Percentiles rank a stretch among this genome's conserved stretches.
These are phyloP conservation scores for Phytophthora macrochlamydospora DNA, from an alignment of 352 stramenopile genomes.

Conservation along the genomic window DNA sequence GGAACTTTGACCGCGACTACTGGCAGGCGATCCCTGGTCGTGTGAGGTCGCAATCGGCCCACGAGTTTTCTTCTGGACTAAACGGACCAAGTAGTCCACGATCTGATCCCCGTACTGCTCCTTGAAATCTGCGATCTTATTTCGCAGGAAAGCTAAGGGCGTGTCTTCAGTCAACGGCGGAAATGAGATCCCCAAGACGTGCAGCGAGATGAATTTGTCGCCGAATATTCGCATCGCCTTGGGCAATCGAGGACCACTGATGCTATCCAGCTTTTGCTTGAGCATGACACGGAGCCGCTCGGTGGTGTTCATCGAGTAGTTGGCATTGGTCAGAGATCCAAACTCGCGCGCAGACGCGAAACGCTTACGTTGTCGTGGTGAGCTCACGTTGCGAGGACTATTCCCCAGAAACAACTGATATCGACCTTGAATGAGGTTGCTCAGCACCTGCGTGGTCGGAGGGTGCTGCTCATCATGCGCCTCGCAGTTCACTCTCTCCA, in stretches of 20 bases:
- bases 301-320: constrained; percentile 39
- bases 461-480: constrained; percentile 33
- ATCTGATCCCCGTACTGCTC: constrained; percentile 54
- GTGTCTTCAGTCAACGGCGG: constrained; percentile 71
- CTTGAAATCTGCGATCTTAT: constrained; percentile 61
- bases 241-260: constrained; percentile 60
- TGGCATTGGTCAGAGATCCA: constrained; percentile 16
- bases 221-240: constrained; percentile 63
- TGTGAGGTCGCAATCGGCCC: constrained; percentile 18
- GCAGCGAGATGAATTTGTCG: constrained; percentile 52
- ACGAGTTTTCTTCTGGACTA: constrained; percentile 32
- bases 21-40: background rate
- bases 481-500: constrained; percentile 48
- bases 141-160: constrained; percentile 59
- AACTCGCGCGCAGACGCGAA: constrained; percentile 29
- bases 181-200: constrained; percentile 59
- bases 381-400: constrained; percentile 63
- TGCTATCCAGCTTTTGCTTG: constrained; percentile 58
- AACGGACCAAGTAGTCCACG: constrained; percentile 64
- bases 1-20: constrained; percentile 1
- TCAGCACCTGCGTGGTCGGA: constrained; percentile 27
- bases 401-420: constrained; percentile 71
- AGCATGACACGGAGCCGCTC: constrained; percentile 54
- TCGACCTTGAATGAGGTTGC: constrained; percentile 54
- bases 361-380: constrained; percentile 22